Base-by-base conservation (phyloP, 208 protist species). In the Leishmania major region DNA sequence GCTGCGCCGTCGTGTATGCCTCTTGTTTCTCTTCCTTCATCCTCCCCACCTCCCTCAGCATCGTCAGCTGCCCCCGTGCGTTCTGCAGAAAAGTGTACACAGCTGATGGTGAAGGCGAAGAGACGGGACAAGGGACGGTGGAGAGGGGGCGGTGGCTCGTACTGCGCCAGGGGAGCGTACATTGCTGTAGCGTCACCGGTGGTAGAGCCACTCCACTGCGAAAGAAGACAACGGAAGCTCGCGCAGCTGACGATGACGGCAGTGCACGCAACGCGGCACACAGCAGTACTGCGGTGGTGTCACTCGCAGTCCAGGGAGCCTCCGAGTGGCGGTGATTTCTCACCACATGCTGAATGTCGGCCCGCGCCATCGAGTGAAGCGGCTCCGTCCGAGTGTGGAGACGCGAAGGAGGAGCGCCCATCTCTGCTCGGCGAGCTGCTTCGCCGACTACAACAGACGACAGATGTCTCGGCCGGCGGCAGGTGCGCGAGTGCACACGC, bases 371-470 rank as follows among this genome's bases (percentile, higher is more conserved):
- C 22, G 43, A 53, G 43, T 7, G 25, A 73, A n/a, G 69, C 40
- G 7, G 43, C 35, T 1, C 25, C 43, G 43, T 19, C 1, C 25
- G 69, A 53, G 69, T 73, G 22, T 15, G 69, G 69, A 0, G 69
- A 51, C 25, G 53, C 69, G 69, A 51, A 73, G 69, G 37, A 64
- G 47, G 53, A 60, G 3, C 74, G 22, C 53, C 57, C 74, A 25
- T 77, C 74, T 28, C 51, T 59, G 5, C 74, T 77, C 7, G 51
- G 31, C 19, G 74, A 43, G 51, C 74, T 77, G 25, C 74, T 77
- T 51, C 74, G 31, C 11, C 74, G 74, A 43, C 47, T 77, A 15
- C 69, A 73, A 53, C 10, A 53, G 37, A 35, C 25, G 10, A 7
- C 69, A 73, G 40, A 25, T 17, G 37, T 73, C 40, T 51, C 37